Conservation (phyloP, 805 yeast genomes). For the Millerozyma miso region DNA sequence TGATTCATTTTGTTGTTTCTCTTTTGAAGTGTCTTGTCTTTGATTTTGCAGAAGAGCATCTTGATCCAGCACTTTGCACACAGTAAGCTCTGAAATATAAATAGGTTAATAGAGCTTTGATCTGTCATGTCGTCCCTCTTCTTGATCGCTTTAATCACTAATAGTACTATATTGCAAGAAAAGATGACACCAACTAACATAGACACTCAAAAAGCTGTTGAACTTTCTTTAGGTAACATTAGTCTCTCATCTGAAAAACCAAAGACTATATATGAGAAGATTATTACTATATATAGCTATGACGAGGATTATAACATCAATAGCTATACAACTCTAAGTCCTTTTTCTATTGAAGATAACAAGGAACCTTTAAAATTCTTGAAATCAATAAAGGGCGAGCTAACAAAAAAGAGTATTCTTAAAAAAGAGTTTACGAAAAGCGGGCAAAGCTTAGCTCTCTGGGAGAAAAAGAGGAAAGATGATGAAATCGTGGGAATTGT, state of each 20-base stretch:
- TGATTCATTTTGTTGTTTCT: neutral
- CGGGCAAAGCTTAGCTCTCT: slow-evolving; percentile 8
- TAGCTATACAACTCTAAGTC: neutral
- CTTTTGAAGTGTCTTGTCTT: neutral
- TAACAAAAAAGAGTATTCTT: too few species aligned
- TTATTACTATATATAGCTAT: slow-evolving; percentile 24
- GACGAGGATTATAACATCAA: slow-evolving; percentile 6
- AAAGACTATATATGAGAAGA: slow-evolving; percentile 23
- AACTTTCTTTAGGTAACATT: neutral
- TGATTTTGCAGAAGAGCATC: neutral
- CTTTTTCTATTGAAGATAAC: neutral
- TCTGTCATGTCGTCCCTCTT: too few species aligned
- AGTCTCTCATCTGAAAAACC: slow-evolving; percentile 1
- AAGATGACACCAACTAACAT: neutral
- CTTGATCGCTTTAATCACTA: too few species aligned
- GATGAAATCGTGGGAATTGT: slow-evolving; percentile 24
- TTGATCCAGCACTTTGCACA: neutral
- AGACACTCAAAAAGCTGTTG: neutral
- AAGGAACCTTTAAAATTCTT: neutral
- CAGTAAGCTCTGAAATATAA: neutral
- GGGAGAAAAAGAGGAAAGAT: slow-evolving; percentile 17
- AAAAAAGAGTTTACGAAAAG: neutral
- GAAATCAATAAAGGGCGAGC: neutral
- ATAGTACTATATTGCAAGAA: too few species aligned
- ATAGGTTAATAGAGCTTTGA: neutral